A percentile compares a stretch with the other conserved stretches of the same genome.
These are phyloP conservation scores for Fusarium citri DNA, from an alignment of 2,329 filamentous ascomycete genomes.

Conservation along the genomic window DNA sequence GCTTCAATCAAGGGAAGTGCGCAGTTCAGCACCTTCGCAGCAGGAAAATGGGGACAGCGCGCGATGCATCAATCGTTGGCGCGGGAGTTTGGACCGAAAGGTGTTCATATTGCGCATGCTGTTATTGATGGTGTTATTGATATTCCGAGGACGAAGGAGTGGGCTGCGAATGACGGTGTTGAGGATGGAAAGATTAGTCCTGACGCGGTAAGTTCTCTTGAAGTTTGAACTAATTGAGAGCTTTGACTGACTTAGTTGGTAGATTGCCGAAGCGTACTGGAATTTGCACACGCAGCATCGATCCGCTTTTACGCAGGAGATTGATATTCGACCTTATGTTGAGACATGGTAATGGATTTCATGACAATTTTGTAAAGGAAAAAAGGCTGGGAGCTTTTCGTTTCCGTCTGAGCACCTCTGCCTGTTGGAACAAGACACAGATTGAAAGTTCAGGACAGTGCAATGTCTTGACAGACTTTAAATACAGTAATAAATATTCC, in stretches of 20 bases:
- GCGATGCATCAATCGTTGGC: constrained; percentile 81
- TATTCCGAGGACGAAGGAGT: constrained; percentile 74
- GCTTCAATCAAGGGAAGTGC: constrained; percentile 80
- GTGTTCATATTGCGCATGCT: constrained; percentile 84
- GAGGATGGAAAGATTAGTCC: constrained; percentile 75
- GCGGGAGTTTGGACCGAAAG: constrained; percentile 84
- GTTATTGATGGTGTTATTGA: constrained; percentile 90
- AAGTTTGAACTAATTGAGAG: fast-evolving
- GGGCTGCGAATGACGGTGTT: constrained; percentile 57
- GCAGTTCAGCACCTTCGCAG: constrained; percentile 76
- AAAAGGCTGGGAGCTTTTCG: too few species aligned
- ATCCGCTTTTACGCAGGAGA: constrained; percentile 83
- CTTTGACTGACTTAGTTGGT: constrained; percentile 10
- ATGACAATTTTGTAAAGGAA: too few species aligned
- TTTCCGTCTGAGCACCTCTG: too few species aligned
- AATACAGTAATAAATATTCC: too few species aligned
- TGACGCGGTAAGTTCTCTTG: constrained; percentile 70
- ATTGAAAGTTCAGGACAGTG: too few species aligned
- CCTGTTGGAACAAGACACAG: too few species aligned
- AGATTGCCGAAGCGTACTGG: constrained; percentile 93
- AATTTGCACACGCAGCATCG: constrained; percentile 82
- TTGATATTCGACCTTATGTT: constrained; percentile 82
- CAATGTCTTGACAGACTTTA: too few species aligned
- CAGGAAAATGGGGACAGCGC: constrained; percentile 82
- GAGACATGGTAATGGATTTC: constrained; percentile 80